Evolutionary conservation across 768 basidiomycete species (phyloP), one percentile per base, ranked within the genome.

Genomic region (Trametes maxima): DNA sequence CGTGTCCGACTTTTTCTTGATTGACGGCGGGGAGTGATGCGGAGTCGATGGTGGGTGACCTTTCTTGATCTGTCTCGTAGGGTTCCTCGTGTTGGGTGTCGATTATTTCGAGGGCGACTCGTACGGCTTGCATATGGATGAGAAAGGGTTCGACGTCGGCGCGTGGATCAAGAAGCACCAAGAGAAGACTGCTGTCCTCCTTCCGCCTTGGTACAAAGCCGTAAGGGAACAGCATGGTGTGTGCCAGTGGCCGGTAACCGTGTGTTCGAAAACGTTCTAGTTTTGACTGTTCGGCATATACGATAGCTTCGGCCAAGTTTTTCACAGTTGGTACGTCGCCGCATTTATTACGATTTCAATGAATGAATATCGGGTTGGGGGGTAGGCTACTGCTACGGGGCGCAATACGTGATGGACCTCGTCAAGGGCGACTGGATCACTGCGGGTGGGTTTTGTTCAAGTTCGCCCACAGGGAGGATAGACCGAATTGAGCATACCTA

Each of bases 31-130:
- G 19, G 1, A 13, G 46, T 22, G 28, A 13, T 13, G 14, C n/a
- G 4, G 19, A 25, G 12, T n/a, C 33, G 21, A 33, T 33, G 28
- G 28, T 33, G 25, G 40, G 11, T 44, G 17, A 42, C n/a, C 8
- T 5, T 43, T 0, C n/a, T 22, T 11, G 25, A 44, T 8, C 22
- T 11, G 21, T 12, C 33, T 1, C 1, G 13, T 48, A 87, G 86
- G 86, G 0, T 88, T 80, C 68, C 72, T 76, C 48, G 85, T 88
- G 5, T 70, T 87, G 8, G 85, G 84, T 3, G 70, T 82, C 48
- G 87, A 88, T 62, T 88, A 85, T 70, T 86, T 89, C 73, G 78
- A 85, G 52, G 85, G 86, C 5, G 83, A 87, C 56, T 75, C 80
- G 7, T 63, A 86, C 0, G 67, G 79, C 22, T 54, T 65, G 1